These are phyloP conservation scores for Leptographium procerum DNA, from an alignment of 2,329 filamentous ascomycete genomes.

Conservation along the genomic window DNA sequence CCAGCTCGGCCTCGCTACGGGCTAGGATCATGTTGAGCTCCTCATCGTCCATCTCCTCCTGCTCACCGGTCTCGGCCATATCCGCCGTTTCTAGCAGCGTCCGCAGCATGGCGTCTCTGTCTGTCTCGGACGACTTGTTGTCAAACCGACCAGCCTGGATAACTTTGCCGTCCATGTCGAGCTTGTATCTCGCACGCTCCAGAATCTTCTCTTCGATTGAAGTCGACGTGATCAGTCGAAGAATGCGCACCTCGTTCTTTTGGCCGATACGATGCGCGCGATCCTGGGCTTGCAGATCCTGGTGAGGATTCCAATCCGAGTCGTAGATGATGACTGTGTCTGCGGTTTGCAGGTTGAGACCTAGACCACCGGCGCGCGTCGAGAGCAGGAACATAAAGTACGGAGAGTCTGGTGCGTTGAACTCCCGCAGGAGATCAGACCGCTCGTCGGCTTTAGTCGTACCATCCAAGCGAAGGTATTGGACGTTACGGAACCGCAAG, in stretches of 20 bases:
- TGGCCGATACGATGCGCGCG: constrained; percentile 99
- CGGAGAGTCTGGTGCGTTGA: constrained; percentile 80
- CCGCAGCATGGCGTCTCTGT: constrained; percentile 91
- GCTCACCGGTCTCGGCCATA: constrained; percentile 56
- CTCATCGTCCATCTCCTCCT: constrained; percentile 97
- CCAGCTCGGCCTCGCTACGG: constrained; percentile 69
- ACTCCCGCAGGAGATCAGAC: constrained; percentile 75
- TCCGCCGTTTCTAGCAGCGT: constrained; percentile 82
- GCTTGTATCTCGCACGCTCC: constrained; percentile 91
- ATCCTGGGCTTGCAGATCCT: constrained; percentile 98
- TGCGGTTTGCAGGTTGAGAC: constrained; percentile 91
- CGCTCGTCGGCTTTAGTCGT: constrained; percentile 97
- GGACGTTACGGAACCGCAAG: constrained; percentile 67
- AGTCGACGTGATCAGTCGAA: constrained; percentile 90
- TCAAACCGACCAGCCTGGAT: constrained; percentile 99
- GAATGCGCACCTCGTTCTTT: constrained; percentile 97
- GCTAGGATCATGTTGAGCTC: constrained; percentile 93
- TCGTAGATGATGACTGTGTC: constrained; percentile 99
- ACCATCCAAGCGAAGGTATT: constrained; percentile 88
- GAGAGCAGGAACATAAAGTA: constrained; percentile 99
- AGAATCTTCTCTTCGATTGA: constrained; percentile 98
- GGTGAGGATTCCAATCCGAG: constrained; percentile 98
- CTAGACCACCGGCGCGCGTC: constrained; percentile 93
- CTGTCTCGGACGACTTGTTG: constrained; percentile 97
- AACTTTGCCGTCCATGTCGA: constrained; percentile 99